A percentile compares a stretch with the other conserved stretches of the same genome.
Conservation (phyloP, 192 early-diverging fungal species). For the Entrophospora sp. region DNA sequence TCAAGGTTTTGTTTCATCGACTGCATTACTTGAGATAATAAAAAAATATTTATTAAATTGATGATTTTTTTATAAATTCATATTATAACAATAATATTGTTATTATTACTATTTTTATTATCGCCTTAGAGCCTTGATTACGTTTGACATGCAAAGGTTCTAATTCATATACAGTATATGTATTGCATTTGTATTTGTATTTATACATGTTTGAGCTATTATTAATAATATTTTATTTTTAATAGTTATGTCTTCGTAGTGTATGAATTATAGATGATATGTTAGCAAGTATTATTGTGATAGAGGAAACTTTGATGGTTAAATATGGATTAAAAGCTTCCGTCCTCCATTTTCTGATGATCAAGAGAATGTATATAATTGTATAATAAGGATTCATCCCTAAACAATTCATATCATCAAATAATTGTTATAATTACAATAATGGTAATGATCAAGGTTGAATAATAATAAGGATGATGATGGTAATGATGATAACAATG, state of each 20-base stretch:
- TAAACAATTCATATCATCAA: too few relatives aligned
- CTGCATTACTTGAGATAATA: constrained; percentile 5
- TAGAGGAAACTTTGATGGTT: constrained; percentile 6
- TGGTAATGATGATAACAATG: too few relatives aligned
- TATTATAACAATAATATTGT: too few relatives aligned
- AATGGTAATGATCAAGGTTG: too few relatives aligned
- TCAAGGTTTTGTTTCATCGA: constrained; percentile 12
- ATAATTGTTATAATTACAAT: too few relatives aligned
- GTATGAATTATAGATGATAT: constrained; percentile 5
- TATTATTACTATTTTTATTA: too few relatives aligned
- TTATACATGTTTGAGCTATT: too few relatives aligned
- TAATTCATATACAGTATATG: neutral
- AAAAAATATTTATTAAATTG: neutral
- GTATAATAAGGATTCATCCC: too few relatives aligned
- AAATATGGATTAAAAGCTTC: constrained; percentile 7
- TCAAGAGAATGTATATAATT: constrained; percentile 18
- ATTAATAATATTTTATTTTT: neutral
- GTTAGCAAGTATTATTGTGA: neutral
- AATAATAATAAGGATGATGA: too few relatives aligned
- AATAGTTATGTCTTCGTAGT: constrained; percentile 7
- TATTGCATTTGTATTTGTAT: too few relatives aligned
- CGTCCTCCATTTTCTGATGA: neutral
- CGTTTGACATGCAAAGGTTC: constrained; percentile 3
- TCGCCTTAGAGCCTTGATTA: constrained; percentile 4
- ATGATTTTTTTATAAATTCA: too few relatives aligned